These are phyloP conservation scores for Babesia caballi DNA, from an alignment of 169 alveolate species.

Conservation along the genomic window DNA sequence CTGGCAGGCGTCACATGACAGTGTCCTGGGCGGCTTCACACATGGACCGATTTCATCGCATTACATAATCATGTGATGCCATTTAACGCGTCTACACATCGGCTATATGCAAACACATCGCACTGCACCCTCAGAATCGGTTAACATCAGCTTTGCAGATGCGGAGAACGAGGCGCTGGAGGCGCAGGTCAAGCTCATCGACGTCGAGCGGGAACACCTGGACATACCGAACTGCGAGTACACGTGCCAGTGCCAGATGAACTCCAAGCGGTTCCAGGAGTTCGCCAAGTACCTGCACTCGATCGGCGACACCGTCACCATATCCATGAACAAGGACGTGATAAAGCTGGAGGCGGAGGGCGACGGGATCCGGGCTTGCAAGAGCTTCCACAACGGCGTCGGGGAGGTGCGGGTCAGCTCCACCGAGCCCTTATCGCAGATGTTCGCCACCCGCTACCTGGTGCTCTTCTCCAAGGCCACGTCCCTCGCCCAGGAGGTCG, in stretches of 20 bases:
- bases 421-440: conserved; percentile 78
- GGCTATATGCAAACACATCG: too few relatives aligned
- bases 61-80: too few relatives aligned
- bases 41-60: too few relatives aligned
- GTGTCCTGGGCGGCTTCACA: too few relatives aligned
- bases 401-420: conserved; percentile 78
- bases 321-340: conserved; percentile 78
- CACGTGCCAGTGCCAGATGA: conserved; percentile 80
- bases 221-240: conserved; percentile 82
- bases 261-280: conserved; percentile 78
- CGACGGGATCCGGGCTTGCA: conserved; percentile 77
- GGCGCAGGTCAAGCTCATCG: conserved; percentile 78
- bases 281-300: conserved; percentile 80
- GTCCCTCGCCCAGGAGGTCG: conserved; percentile 80
- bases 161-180: conserved; percentile 70
- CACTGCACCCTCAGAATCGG: not conserved
- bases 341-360: conserved; percentile 81
- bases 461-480: conserved; percentile 81
- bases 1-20: too few relatives aligned
- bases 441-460: conserved; percentile 80
- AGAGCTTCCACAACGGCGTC: conserved; percentile 77
- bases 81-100: too few relatives aligned
- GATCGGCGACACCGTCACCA: conserved; percentile 81
- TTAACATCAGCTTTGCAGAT: conserved; percentile 17
- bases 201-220: conserved; percentile 79